These are phyloP conservation scores for Chaetomium tenue DNA, from an alignment of 495 filamentous ascomycete genomes.

Conservation along the genomic window DNA sequence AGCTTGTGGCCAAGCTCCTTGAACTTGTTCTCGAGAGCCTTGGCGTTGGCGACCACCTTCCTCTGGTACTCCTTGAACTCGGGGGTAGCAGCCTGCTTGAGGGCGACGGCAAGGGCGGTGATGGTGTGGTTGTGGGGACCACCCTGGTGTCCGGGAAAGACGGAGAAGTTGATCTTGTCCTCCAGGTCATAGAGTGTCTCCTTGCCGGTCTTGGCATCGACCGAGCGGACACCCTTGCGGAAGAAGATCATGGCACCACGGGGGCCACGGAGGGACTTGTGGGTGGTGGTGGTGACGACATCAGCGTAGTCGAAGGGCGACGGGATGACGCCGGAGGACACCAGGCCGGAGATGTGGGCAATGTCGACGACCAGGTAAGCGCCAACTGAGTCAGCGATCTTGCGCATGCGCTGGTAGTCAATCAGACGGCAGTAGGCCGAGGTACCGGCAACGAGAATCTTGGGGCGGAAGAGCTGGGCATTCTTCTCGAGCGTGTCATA, in stretches of 20 bases:
- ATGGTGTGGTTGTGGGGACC: conserved; percentile 99
- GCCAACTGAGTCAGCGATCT: conserved; percentile 91
- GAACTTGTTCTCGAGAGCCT: conserved; percentile 78
- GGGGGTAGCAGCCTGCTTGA: conserved; percentile 88
- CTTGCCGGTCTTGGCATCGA: conserved; percentile 86
- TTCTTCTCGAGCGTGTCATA: conserved; percentile 92
- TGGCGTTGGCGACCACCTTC: conserved; percentile 89
- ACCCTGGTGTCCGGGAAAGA: conserved; percentile 99
- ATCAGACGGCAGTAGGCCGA: conserved; percentile 98
- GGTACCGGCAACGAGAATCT: conserved; percentile 93
- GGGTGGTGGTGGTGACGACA: conserved; percentile 97
- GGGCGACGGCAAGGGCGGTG: conserved; percentile 92
- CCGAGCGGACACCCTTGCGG: conserved; percentile 88
- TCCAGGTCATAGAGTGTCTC: conserved; percentile 91
- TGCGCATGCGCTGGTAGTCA: conserved; percentile 93
- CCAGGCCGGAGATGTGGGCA: conserved; percentile 97
- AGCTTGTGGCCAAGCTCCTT: conserved; percentile 85
- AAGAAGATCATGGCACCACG: conserved; percentile 99
- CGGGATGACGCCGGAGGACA: conserved; percentile 90
- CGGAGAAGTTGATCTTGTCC: conserved; percentile 95
- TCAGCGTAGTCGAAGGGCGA: conserved; percentile 92
- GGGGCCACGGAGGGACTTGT: conserved; percentile 98
- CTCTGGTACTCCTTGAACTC: conserved; percentile 97
- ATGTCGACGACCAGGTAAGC: conserved; percentile 97
- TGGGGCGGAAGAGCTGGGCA: conserved; percentile 91